These are phyloP conservation scores for Lodderomyces jiufengensis DNA, from an alignment of 1,139 yeast species.

Conservation along the genomic window DNA sequence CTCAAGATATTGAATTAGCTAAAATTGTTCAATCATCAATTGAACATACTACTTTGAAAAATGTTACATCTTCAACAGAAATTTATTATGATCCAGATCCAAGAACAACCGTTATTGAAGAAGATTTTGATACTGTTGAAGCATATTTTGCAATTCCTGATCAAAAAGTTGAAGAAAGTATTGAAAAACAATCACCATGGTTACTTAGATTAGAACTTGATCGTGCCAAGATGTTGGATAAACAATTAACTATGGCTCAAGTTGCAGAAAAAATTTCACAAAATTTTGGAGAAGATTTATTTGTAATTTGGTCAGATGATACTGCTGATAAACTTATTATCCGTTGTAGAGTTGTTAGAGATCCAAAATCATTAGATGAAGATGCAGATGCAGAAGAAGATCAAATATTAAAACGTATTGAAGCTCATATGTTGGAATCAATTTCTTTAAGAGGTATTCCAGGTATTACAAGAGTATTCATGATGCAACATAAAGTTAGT, in stretches of 20 bases:
- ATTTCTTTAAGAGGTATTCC: constrained; percentile 95
- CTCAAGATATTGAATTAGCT: constrained; percentile 87
- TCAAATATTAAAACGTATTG: constrained; percentile 91
- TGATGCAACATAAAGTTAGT: constrained; percentile 89
- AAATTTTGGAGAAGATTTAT: constrained; percentile 90
- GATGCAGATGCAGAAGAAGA: constrained; percentile 97
- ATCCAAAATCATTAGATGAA: constrained; percentile 88
- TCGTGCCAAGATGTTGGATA: constrained; percentile 98
- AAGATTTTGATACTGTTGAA: constrained; percentile 95
- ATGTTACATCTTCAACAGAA: constrained; percentile 96
- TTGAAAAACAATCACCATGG: constrained; percentile 98
- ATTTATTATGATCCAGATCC: constrained; percentile 98
- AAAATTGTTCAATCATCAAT: constrained; percentile 95
- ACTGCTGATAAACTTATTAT: constrained; percentile 94
- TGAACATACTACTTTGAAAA: constrained; percentile 91
- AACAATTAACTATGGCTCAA: constrained; percentile 96
- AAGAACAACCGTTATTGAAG: constrained; percentile 89
- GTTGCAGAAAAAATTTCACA: constrained; percentile 95
- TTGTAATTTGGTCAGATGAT: constrained; percentile 99
- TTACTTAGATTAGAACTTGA: constrained; percentile 91
- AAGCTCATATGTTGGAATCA: constrained; percentile 93
- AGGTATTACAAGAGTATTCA: constrained; percentile 86
- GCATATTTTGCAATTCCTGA: constrained; percentile 97
- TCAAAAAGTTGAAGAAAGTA: constrained; percentile 90
- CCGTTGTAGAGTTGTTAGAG: constrained; percentile 98